Evolutionary conservation across 345 rosid genomes (phyloP).

Genomic region (Microthlaspi erraticum): DNA sequence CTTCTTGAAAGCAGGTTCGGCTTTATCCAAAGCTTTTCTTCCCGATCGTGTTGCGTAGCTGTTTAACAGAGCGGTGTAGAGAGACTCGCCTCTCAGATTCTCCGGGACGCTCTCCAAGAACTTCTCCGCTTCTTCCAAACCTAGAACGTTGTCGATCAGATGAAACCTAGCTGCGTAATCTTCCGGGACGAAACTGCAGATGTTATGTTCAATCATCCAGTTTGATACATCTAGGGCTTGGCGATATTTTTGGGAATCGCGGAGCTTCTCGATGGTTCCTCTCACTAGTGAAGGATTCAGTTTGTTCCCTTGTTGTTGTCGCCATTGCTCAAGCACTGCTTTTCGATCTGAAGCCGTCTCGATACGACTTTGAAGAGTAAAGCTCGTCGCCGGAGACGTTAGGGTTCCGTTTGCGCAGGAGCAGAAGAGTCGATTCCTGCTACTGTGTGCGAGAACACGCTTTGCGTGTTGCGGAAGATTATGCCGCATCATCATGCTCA

Average conservation of each 20-base stretch:
- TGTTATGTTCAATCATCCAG: background rate
- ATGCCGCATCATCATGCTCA: background rate
- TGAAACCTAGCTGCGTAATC: background rate
- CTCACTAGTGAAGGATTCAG: background rate
- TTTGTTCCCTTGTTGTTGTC: conserved; percentile 3
- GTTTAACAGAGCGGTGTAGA: background rate
- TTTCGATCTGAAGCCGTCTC: background rate
- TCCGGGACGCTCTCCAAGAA: conserved; percentile 1
- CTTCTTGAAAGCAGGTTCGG: background rate
- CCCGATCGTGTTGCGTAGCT: background rate
- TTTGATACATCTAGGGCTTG: conserved; percentile 20
- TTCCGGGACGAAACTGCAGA: background rate
- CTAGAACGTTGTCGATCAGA: no score
- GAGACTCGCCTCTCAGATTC: background rate
- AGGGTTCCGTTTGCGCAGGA: no score
- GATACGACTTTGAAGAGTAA: background rate
- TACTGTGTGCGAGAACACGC: background rate
- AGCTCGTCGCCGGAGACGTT: background rate
- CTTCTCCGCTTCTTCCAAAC: conserved; percentile 21
- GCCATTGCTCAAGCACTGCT: conserved; percentile 22
- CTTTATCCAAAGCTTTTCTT: background rate
- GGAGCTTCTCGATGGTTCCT: background rate
- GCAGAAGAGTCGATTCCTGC: no score
- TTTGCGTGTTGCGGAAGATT: background rate
- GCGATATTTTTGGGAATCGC: background rate